Evolutionary conservation across 2,329 filamentous ascomycete species (phyloP), one percentile per base, ranked within the genome.

Genomic region (Pseudocercospora fuligena): DNA sequence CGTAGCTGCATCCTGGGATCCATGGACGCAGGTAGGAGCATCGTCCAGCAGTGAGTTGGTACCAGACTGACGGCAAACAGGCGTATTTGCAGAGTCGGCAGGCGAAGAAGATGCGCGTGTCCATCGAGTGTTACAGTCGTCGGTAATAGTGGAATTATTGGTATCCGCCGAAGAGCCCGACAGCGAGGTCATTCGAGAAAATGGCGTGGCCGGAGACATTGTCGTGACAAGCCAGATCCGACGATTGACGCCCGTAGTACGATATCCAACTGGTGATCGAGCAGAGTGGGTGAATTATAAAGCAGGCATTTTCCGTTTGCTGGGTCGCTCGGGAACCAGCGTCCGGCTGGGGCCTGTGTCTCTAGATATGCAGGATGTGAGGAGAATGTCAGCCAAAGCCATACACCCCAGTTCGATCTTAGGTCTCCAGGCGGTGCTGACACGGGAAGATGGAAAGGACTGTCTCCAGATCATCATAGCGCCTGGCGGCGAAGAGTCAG

Each of bases 61-160:
- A 31, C 29, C 31, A 43, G 12, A 36, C 57, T 60, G 16, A 58
- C 12, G 25, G 33, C 16, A 33, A 19, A 36, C 19, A 60, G 57
- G 57, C 14, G 57, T 60, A 11, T 60, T 60, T 46, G 57, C 33
- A 43, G 57, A 60, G 25, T 60, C 57, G 8, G 59, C 59, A 12
- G 46, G 46, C 23, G 14, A 51, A 25, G 46, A 49, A 51, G 59
- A 61, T 36, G 46, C 59, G 7, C 40, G 59, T 19, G 46, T 61
- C 21, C 59, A 61, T 51, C 57, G 57, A 60, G 57, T 60, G 36
- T 29, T 60, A 25, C 33, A 43, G n/a, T 60, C 57, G n/a, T 60
- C 57, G 8, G 59, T 53, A 8, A 25, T 36, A 3, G 25, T 51
- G 21, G 59, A 61, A 23, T 23, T 53, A 19, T 27, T 49, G 11